These are phyloP conservation scores for Hebeloma cylindrosporum DNA, from an alignment of 768 basidiomycete species.

Conservation along the genomic window DNA sequence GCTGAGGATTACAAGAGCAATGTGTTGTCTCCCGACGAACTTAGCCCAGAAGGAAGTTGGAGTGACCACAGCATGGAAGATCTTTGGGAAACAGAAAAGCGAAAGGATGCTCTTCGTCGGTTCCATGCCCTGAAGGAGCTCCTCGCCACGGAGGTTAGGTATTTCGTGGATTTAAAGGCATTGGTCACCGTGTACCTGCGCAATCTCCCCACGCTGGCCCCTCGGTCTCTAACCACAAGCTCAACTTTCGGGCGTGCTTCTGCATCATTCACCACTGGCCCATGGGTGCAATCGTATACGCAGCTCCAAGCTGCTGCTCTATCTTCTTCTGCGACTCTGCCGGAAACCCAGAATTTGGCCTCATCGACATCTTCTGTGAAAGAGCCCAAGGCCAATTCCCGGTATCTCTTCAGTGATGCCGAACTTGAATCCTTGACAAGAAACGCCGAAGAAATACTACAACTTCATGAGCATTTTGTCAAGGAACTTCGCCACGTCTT, in stretches of 20 bases:
- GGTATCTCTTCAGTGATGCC: conserved; percentile 53
- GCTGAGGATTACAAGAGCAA: conserved; percentile 17
- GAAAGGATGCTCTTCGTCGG: conserved; percentile 48
- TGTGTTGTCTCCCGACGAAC: conserved; percentile 11
- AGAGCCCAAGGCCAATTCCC: conserved; percentile 35
- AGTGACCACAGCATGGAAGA: conserved; percentile 29
- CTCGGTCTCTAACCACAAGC: conserved; percentile 36
- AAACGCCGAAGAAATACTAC: conserved; percentile 67
- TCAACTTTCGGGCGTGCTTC: conserved; percentile 41
- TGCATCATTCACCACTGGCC: conserved; percentile 42
- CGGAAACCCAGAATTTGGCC: conserved; percentile 24
- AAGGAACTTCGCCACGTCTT: conserved; percentile 50
- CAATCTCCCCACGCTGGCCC: conserved; percentile 49
- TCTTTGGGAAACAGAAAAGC: conserved; percentile 30
- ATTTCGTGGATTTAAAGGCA: conserved; percentile 73
- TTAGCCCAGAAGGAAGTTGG: conserved; percentile 27
- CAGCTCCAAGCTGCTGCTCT: conserved; percentile 32
- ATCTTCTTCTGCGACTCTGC: conserved; percentile 26
- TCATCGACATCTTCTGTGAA: conserved; percentile 19
- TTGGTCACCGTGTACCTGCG: conserved; percentile 76
- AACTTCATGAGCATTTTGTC: conserved; percentile 69
- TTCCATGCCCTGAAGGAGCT: conserved; percentile 85
- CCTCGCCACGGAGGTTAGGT: conserved; percentile 80
- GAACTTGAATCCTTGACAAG: conserved; percentile 63
- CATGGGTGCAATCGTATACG: conserved; percentile 46